Conservation (phyloP, 2,329 filamentous ascomycete species). For the Escovopsis sp. region DNA sequence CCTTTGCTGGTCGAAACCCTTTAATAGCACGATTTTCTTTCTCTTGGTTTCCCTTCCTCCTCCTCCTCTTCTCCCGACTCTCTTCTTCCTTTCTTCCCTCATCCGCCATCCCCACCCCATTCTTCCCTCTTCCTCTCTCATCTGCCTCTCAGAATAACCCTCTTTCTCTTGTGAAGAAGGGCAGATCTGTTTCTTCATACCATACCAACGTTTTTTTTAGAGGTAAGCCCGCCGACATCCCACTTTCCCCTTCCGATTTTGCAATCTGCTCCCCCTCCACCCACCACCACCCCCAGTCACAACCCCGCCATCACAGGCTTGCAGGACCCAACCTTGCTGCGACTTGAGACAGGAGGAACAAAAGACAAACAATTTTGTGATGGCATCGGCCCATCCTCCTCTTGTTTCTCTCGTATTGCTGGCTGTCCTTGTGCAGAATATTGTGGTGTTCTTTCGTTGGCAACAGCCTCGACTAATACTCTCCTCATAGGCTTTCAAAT, state of each 20-base stretch:
- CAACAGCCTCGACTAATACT: constrained; percentile 7
- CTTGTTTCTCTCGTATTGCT: constrained; percentile 7
- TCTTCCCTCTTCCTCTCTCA: constrained; percentile 8
- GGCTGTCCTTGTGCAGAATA: constrained; percentile 4
- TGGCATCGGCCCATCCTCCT: background rate
- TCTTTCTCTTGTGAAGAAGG: background rate
- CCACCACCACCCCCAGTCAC: background rate
- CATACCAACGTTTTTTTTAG: background rate
- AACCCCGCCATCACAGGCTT: background rate
- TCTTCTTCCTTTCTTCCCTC: constrained; percentile 5
- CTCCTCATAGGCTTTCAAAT: constrained; percentile 15
- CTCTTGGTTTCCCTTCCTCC: constrained; percentile 12
- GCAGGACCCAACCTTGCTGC: background rate
- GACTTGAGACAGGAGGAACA: background rate
- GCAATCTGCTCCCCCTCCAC: background rate
- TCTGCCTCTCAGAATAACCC: constrained; percentile 10
- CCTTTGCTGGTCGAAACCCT: constrained; percentile 14
- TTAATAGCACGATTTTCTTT: constrained; percentile 19
- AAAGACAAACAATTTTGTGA: background rate
- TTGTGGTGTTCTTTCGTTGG: background rate
- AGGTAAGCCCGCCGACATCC: constrained; percentile 2
- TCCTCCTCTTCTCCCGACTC: constrained; percentile 6
- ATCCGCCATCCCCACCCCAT: constrained; percentile 2
- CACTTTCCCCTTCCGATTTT: constrained; percentile 6
- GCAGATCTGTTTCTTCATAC: constrained; percentile 8